Evolutionary conservation across 805 yeast species (phyloP).

Genomic region (Candida berthetii): DNA sequence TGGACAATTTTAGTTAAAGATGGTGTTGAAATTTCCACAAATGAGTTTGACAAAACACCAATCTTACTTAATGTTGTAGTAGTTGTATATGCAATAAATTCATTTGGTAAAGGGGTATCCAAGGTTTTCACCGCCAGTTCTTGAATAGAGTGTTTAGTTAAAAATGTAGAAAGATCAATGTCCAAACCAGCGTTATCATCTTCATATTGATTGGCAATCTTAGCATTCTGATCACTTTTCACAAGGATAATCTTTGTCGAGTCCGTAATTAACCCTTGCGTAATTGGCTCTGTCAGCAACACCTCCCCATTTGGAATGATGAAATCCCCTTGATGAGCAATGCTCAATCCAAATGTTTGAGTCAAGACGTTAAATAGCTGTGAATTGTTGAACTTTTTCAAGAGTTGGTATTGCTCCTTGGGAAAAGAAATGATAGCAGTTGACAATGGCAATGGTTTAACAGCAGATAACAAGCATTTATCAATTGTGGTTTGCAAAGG

Average conservation of each 20-base stretch:
- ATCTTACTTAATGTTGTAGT: conserved; percentile 40
- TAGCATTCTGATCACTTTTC: conserved; percentile 16
- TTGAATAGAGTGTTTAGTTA: conserved; percentile 26
- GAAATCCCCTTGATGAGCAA: conserved; percentile 14
- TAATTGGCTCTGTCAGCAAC: conserved; percentile 63
- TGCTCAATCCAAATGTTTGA: conserved; percentile 4
- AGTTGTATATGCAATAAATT: not conserved
- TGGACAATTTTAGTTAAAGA: conserved; percentile 12
- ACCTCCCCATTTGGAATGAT: conserved; percentile 32
- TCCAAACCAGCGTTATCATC: not conserved
- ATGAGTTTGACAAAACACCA: conserved; percentile 67
- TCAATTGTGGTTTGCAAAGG: conserved; percentile 13
- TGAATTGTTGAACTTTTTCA: conserved; percentile 11
- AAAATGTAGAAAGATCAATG: conserved; percentile 10
- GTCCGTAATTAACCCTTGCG: conserved; percentile 50
- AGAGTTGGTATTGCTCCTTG: conserved; percentile 9
- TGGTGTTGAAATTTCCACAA: conserved; percentile 29
- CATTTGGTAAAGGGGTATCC: not conserved
- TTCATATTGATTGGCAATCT: conserved; percentile 10
- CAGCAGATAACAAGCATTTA: conserved; percentile 5
- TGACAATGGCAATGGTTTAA: conserved; percentile 9
- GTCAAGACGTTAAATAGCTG: conserved; percentile 8
- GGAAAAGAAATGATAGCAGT: conserved; percentile 17
- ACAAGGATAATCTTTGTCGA: conserved; percentile 52
- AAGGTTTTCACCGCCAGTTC: not conserved